Percentiles rank a stretch among this genome's conserved stretches.
Evolutionary conservation across 805 yeast genomes (phyloP).

Genomic region (Candida takata): DNA sequence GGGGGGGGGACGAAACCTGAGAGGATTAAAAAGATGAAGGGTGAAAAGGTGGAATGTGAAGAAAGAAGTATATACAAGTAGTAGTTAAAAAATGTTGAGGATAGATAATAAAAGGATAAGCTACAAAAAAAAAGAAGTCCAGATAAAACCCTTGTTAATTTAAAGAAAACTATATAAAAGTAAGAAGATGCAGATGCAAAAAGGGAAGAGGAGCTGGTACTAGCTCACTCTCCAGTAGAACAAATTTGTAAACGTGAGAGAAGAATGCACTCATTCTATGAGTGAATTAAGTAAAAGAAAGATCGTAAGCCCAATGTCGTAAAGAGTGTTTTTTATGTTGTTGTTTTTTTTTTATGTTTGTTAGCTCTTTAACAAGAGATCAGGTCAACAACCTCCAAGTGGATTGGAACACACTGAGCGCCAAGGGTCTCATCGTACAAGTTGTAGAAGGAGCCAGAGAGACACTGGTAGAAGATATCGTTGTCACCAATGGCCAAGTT

Average conservation of each 20-base stretch:
- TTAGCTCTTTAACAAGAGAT: slow-evolving; percentile 36
- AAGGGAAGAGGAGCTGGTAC: not conserved
- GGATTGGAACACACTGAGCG: slow-evolving; percentile 55
- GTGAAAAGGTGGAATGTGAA: too few species aligned
- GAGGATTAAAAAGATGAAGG: too few species aligned
- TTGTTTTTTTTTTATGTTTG: not conserved
- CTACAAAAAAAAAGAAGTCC: too few species aligned
- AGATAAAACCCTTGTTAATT: not conserved
- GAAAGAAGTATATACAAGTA: too few species aligned
- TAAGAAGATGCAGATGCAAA: slow-evolving; percentile 1
- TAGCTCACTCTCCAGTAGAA: not conserved
- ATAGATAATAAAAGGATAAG: too few species aligned
- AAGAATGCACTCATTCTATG: too few species aligned
- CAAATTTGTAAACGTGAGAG: not conserved
- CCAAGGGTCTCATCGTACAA: slow-evolving; percentile 61
- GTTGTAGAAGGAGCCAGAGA: slow-evolving; percentile 74
- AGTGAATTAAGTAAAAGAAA: not conserved
- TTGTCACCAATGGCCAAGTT: slow-evolving; percentile 56
- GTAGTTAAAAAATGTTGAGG: too few species aligned
- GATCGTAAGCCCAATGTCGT: slow-evolving; percentile 1
- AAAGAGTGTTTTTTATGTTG: not conserved
- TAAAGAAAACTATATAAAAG: not conserved
- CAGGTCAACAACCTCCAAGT: slow-evolving; percentile 52
- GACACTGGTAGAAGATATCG: slow-evolving; percentile 65
- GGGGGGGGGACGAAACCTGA: too few species aligned